Evolutionary conservation across 129 eudicot species (phyloP).

Genomic region (Tagetes patula): DNA sequence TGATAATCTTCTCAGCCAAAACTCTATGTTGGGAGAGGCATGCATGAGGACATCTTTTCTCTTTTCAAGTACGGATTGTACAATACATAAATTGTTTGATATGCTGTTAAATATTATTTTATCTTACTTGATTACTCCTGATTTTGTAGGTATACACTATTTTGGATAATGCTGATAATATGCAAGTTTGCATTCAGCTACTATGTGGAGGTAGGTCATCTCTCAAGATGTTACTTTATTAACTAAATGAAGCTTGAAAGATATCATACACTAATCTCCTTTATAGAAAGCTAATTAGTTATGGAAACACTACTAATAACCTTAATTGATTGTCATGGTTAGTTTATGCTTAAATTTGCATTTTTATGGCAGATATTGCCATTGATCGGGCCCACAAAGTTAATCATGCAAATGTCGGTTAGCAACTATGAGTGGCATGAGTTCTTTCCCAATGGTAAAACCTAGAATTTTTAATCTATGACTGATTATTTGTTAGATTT

Average conservation of each 20-base stretch:
- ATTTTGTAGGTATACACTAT: conserved; percentile 67
- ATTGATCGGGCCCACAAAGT: conserved; percentile 70
- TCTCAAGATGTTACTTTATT: conserved; percentile 9
- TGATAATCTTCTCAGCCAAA: conserved; percentile 67
- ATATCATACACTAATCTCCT: neutral
- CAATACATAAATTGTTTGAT: conserved; percentile 10
- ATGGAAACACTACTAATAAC: neutral
- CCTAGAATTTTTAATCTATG: neutral
- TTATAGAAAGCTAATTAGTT: neutral
- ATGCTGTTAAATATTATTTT: neutral
- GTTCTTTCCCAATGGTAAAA: conserved; percentile 86
- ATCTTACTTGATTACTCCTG: conserved; percentile 18
- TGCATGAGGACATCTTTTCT: conserved; percentile 94
- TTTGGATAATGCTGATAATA: conserved; percentile 82
- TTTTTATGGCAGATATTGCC: conserved; percentile 67
- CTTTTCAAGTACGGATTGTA: conserved; percentile 71
- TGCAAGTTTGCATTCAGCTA: conserved; percentile 99
- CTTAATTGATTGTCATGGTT: conserved; percentile 8
- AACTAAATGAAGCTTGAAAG: neutral
- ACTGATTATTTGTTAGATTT: conserved; percentile 18
- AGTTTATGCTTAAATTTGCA: conserved; percentile 26
- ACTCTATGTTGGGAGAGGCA: conserved; percentile 96
- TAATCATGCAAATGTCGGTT: conserved; percentile 62
- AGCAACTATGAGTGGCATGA: conserved; percentile 90
- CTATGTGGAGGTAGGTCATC: conserved; percentile 81